Percentiles rank a stretch among this genome's conserved stretches.
Conservation (phyloP, 805 yeast genomes). For the Saturnispora serradocipensis region DNA sequence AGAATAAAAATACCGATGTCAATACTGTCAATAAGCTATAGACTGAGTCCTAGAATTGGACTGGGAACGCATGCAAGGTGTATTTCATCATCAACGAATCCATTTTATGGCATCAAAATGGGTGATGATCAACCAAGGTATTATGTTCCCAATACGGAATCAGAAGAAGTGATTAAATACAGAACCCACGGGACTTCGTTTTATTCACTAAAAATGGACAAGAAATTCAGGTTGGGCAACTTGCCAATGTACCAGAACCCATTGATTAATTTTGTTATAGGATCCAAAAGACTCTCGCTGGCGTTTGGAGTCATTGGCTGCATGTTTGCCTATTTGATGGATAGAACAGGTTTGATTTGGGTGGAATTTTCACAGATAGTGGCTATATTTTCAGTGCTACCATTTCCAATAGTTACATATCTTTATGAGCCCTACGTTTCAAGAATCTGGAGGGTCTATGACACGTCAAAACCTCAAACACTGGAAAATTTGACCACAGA, state of each 20-base stretch:
- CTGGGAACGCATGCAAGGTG: neutral
- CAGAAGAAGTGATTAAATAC: conserved; percentile 18
- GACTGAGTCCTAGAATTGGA: neutral
- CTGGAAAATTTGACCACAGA: conserved; percentile 49
- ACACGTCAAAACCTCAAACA: conserved; percentile 53
- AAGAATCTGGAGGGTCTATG: conserved; percentile 61
- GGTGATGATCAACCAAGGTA: conserved; percentile 26
- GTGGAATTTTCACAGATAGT: conserved; percentile 36
- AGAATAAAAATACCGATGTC: neutral
- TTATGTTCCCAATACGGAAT: conserved; percentile 19
- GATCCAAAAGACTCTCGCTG: conserved; percentile 51
- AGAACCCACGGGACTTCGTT: conserved; percentile 27
- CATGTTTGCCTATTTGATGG: conserved; percentile 52
- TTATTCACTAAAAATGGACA: conserved; percentile 32
- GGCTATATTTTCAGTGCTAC: conserved; percentile 37
- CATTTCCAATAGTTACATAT: conserved; percentile 49
- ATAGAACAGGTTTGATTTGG: conserved; percentile 44
- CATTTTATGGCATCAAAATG: conserved; percentile 15
- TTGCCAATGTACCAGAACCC: conserved; percentile 61
- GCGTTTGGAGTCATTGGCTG: conserved; percentile 54
- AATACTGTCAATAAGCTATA: neutral
- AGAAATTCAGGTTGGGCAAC: conserved; percentile 45
- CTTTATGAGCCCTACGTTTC: conserved; percentile 61
- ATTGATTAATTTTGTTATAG: conserved; percentile 48
- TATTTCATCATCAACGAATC: neutral